These are phyloP conservation scores for Eimeria falciformis DNA, from an alignment of 169 alveolate species.

Conservation along the genomic window DNA sequence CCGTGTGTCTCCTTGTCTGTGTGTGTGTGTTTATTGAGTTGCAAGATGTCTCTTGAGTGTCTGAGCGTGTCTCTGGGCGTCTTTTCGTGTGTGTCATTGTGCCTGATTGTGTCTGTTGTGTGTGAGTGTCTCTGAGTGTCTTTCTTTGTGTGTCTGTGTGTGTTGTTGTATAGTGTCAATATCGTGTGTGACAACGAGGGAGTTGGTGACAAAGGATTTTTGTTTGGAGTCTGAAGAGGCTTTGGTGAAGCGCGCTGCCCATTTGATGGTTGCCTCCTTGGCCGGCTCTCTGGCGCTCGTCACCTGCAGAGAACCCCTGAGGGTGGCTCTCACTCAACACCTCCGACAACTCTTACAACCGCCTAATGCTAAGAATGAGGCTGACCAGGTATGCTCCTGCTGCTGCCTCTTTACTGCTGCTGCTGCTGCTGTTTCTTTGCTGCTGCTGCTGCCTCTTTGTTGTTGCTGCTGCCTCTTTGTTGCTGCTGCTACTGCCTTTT, in stretches of 20 bases:
- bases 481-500: not conserved
- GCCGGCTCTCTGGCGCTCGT: conserved; percentile 97
- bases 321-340: conserved; percentile 86
- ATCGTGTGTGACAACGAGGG: conserved; percentile 96
- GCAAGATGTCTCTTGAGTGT: no score
- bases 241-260: conserved; percentile 93
- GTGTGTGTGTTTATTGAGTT: no score
- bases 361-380: conserved; percentile 67
- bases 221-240: conserved; percentile 95
- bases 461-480: conserved; percentile 80
- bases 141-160: no score
- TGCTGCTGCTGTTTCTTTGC: no score
- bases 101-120: no score
- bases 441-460: conserved; percentile 85
- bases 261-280: conserved; percentile 92
- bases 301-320: conserved; percentile 94
- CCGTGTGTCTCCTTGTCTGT: conserved; percentile 85
- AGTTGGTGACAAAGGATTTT: conserved; percentile 96
- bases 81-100: no score
- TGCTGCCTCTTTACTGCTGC: not conserved
- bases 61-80: no score
- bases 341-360: conserved; percentile 70
- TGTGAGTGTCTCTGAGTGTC: no score
- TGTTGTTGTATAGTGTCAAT: conserved; percentile 93
- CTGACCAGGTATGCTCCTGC: conserved; percentile 72